Base-by-base conservation (phyloP, 768 basidiomycete species). In the Pulveroboletus sp. region DNA sequence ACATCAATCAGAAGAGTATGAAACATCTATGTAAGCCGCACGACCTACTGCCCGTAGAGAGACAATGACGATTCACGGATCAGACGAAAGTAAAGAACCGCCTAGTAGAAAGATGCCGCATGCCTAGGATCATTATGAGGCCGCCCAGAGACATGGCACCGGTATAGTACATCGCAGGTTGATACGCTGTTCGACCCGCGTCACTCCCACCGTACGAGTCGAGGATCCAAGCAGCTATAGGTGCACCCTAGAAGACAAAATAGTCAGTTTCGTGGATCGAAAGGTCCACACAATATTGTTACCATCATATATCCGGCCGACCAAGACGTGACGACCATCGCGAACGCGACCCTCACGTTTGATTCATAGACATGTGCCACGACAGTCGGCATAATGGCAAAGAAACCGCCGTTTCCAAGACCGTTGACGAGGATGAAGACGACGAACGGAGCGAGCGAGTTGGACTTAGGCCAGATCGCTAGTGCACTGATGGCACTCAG, bases 271-370 rank as follows among this genome's bases (percentile, higher is more conserved):
- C 4, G 15, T 26, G 33, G 12, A 38, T 7, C 26, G 31, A 17
- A 28, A 32, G 12, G 9, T 37, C 11, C 40, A 14, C 17, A 36
- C 1, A 18, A 21, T 12, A 48, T 6, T 28, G 27, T 28, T 28
- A 8, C 27, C 47, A 59, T 49, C 7, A 64, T 42, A 36, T 66
- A 69, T 35, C 69, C 67, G 27, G 62, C 53, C 0, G 59, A 59
- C 67, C 65, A 68, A 4, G 64, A 69, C 0, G 63, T 63, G 27
- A 65, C 58, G 28, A 68, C 52, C 68, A 71, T 69, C n/a, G 64
- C 65, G 32, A 71, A 62, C 1, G 69, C 68, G 17, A 60, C 57
- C n/a, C 63, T 51, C 17, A 67, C 53, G 24, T 68, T 63, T n/a
- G 59, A 36, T 21, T 62, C 64, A 46, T 67, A 71, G 9, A 67